These are phyloP conservation scores for Chlamydomonas sp. DNA, from an alignment of 139 green algal genomes.

Conservation along the genomic window DNA sequence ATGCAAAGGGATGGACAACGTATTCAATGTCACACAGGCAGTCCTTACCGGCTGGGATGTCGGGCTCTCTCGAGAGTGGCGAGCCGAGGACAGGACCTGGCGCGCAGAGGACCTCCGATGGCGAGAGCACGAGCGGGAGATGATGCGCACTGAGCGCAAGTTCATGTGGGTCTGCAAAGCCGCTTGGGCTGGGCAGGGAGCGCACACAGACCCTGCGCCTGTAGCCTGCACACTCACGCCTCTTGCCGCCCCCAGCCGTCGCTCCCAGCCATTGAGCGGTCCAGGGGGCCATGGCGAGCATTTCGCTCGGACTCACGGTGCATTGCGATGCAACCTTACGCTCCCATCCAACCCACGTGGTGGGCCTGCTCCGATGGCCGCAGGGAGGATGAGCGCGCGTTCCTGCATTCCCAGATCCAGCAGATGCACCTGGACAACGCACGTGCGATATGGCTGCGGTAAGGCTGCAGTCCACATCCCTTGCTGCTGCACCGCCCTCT, in stretches of 20 bases:
- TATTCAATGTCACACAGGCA: conserved; percentile 45
- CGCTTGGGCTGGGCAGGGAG: background rate
- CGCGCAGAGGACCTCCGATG: conserved; percentile 59
- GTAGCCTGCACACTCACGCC: no score
- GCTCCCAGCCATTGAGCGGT: no score
- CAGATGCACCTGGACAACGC: conserved; percentile 79
- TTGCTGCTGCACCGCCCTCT: background rate
- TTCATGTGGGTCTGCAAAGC: conserved; percentile 17
- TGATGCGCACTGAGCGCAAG: background rate
- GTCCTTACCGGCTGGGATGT: conserved; percentile 68
- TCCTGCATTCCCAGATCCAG: conserved; percentile 64
- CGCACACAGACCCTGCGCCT: no score
- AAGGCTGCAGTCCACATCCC: conserved; percentile 60
- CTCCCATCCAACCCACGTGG: no score
- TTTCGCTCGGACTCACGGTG: no score
- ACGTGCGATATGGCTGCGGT: conserved; percentile 65
- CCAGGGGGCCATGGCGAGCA: no score
- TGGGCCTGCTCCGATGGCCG: no score
- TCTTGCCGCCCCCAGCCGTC: no score
- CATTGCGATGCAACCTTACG: no score
- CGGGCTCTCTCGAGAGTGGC: conserved; percentile 51
- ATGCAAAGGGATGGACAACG: conserved; percentile 9
- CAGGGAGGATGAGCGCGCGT: conserved; percentile 57
- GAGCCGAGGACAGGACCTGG: conserved; percentile 67
- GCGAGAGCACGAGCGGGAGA: conserved; percentile 43